Evolutionary conservation across 768 basidiomycete genomes (phyloP).

Genomic region (Tulasnella sp.): DNA sequence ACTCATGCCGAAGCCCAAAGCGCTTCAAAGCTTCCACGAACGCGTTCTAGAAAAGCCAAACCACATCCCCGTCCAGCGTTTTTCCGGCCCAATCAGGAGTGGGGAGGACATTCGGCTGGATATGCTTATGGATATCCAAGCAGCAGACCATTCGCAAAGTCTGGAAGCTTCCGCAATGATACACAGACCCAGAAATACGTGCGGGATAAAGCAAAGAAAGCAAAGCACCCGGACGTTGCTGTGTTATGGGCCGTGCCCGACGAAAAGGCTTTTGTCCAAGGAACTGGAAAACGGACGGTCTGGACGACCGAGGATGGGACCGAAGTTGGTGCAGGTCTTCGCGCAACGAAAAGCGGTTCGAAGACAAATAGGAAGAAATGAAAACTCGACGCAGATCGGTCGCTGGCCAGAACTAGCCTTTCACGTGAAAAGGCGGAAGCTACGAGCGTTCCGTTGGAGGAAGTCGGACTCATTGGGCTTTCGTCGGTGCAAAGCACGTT

Average conservation of each 20-base stretch:
- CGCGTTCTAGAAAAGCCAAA: not conserved
- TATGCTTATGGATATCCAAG: conserved; percentile 39
- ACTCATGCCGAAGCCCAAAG: not conserved
- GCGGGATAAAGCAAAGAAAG: not conserved
- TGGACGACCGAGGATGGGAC: conserved; percentile 4
- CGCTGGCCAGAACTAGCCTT: not conserved
- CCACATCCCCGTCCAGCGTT: conserved; percentile 34
- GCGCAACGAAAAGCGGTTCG: not conserved
- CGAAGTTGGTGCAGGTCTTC: not conserved
- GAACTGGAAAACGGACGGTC: conserved; percentile 5
- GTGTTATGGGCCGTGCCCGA: not conserved
- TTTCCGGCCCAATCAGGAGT: conserved; percentile 36
- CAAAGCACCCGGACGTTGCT: not conserved
- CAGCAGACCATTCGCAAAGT: conserved; percentile 30
- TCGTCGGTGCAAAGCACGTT: not conserved
- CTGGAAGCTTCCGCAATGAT: not conserved
- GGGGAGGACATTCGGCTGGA: conserved; percentile 37
- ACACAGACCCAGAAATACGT: not conserved
- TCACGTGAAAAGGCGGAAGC: conserved; percentile 3
- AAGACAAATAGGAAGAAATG: conserved; percentile 2
- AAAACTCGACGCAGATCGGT: not conserved
- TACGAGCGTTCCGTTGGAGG: not conserved
- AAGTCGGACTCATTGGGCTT: not conserved
- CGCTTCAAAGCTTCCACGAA: not conserved
- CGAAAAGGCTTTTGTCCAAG: not conserved